phyloP scores from a whole-genome alignment of 495 filamentous ascomycete species.

The Usnea hakonensis region DNA sequence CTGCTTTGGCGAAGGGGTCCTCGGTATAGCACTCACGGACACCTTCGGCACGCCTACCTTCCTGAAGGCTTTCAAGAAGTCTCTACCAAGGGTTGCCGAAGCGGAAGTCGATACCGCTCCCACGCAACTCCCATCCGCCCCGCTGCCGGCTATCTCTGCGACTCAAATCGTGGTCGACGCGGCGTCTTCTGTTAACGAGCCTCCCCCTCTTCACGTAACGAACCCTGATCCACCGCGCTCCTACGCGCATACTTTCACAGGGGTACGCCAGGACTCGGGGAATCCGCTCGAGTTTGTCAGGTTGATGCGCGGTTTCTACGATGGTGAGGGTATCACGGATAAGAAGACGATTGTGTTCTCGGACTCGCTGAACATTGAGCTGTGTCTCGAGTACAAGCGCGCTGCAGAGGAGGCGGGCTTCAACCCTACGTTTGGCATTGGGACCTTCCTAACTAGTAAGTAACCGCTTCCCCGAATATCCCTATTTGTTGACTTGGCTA shows the following conservation, averaged over 20 bases:
- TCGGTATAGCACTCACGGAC: slow-evolving; percentile 92
- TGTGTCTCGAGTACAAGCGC: slow-evolving; percentile 80
- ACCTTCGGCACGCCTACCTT: slow-evolving; percentile 94
- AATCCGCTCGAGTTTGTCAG: slow-evolving; percentile 78
- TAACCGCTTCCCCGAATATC: slow-evolving; percentile 4
- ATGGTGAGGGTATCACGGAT: slow-evolving; percentile 62
- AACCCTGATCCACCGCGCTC: slow-evolving; percentile 32
- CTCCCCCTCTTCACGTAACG: not conserved
- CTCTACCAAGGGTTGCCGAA: slow-evolving; percentile 38
- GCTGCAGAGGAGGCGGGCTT: slow-evolving; percentile 74
- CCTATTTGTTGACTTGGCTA: slow-evolving; percentile 7
- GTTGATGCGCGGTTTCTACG: slow-evolving; percentile 80
- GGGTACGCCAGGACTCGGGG: slow-evolving; percentile 91
- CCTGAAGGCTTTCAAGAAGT: slow-evolving; percentile 70
- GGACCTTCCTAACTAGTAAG: slow-evolving; percentile 85
- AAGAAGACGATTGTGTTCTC: slow-evolving; percentile 96
- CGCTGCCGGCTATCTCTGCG: slow-evolving; percentile 24
- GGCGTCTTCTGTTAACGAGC: slow-evolving; percentile 18
- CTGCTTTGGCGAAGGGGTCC: slow-evolving; percentile 83
- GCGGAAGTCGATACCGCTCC: slow-evolving; percentile 30
- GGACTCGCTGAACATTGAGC: slow-evolving; percentile 85
- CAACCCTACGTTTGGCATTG: slow-evolving; percentile 79
- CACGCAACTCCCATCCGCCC: slow-evolving; percentile 29
- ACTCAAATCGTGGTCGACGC: slow-evolving; percentile 28
- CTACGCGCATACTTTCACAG: slow-evolving; percentile 80